Base-by-base conservation (phyloP, 208 protist species). In the Leishmania turanica region DNA sequence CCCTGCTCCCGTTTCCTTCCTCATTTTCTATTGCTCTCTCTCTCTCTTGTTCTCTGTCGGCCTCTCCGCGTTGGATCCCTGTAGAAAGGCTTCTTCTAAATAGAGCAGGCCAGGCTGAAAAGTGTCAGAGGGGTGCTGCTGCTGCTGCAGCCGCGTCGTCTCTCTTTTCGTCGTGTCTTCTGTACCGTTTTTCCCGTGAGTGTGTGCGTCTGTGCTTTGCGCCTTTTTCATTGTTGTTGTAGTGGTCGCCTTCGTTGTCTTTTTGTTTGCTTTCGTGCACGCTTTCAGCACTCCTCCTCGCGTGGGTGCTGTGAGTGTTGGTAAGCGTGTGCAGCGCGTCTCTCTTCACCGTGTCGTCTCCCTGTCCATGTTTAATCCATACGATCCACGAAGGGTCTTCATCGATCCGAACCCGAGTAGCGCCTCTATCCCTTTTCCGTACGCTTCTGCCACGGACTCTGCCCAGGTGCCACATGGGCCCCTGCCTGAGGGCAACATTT, bases 301-400 rank as follows among this genome's bases (percentile, higher is more conserved):
- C 6, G 13, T 70, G 7, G 37, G 65, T 70, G 31, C 37, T 31
- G 56, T 62, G 56, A 62, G 17, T 7, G 65, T 17, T 70, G 19
- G 17, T 34, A 42, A 17, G 65, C 40, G 31, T 11, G 31, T 24
- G 65, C 65, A 5, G 31, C 68, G 68, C 54, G n/a, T 71, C 34
- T 62, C 40, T 40, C 74, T 77, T 71, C 82, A 49, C 42, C 21
- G 17, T 76, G 66, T 78, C 62, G 34, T 54, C 31, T 64, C 77
- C 17, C 27, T 80, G 70, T 21, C 34, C 65, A 27, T 76, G 34
- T 60, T 47, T 51, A 62, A 42, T 76, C 62, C 77, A 19, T 58
- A 68, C 68, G 77, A 85, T 79, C 77, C 71, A 69, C 77, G 58
- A 42, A 71, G 77, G 82, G 82, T 69, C 31, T 78, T 34, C 58